Evolutionary conservation across 306 rosid species (phyloP).

Genomic region (Herpetospermum pedunculosum): DNA sequence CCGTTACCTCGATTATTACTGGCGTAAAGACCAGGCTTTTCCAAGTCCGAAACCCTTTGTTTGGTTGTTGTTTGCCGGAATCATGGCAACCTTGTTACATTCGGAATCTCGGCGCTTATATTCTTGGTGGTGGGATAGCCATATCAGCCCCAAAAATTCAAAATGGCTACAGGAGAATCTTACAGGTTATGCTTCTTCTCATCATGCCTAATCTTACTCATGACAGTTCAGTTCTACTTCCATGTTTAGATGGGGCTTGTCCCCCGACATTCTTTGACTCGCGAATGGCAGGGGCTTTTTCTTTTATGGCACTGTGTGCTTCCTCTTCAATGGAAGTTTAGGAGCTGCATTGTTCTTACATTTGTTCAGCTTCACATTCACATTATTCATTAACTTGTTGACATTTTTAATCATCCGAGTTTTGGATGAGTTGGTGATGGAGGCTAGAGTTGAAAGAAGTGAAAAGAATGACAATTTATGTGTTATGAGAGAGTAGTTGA

Average conservation of each 20-base stretch:
- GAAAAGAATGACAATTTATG: not conserved
- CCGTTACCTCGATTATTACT: slow-evolving; percentile 24
- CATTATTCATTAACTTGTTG: no score
- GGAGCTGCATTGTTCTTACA: not conserved
- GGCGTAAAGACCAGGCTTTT: slow-evolving; percentile 30
- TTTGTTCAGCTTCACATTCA: not conserved
- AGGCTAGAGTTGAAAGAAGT: not conserved
- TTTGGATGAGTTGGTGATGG: slow-evolving; percentile 1
- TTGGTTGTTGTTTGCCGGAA: slow-evolving; percentile 50
- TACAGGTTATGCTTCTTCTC: slow-evolving; percentile 38
- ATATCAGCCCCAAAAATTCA: slow-evolving; percentile 85
- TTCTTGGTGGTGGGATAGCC: slow-evolving; percentile 99
- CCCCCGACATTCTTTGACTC: not conserved
- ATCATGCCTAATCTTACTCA: not conserved
- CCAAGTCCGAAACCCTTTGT: slow-evolving; percentile 46
- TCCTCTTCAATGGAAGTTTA: not conserved
- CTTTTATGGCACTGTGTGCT: not conserved
- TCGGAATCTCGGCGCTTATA: slow-evolving; percentile 85
- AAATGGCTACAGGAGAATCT: slow-evolving; percentile 99
- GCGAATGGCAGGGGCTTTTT: not conserved
- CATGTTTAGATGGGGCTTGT: not conserved
- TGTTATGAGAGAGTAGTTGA: not conserved
- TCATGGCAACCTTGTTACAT: slow-evolving; percentile 65
- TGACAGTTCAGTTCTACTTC: not conserved
- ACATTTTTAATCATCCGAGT: not conserved